A percentile compares a stretch with the other conserved stretches of the same genome.
phyloP scores from a whole-genome alignment of 352 stramenopile genomes.

The Blastocystis sp. region DNA sequence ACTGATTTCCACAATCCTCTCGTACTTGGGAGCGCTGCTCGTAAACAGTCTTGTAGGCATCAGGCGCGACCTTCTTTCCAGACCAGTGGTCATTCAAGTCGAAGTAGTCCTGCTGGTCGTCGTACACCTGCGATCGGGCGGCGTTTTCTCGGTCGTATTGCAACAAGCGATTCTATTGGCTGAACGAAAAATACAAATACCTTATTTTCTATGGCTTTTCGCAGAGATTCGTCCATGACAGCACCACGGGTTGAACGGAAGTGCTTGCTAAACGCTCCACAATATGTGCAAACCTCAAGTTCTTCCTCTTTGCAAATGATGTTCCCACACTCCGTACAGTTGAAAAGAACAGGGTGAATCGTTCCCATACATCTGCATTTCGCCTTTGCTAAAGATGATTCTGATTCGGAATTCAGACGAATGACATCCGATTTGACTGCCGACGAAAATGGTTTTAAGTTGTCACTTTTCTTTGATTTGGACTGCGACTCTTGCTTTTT shows the following conservation, averaged over 20 bases:
- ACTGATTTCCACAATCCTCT: background rate
- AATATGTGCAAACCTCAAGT: conserved; percentile 39
- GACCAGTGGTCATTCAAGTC: conserved; percentile 19
- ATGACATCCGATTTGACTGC: conserved; percentile 17
- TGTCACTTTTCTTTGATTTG: conserved; percentile 1
- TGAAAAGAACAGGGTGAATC: conserved; percentile 32
- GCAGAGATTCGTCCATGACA: background rate
- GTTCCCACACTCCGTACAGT: conserved; percentile 28
- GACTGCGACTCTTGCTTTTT: background rate
- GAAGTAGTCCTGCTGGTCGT: conserved; percentile 51
- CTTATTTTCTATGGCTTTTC: conserved; percentile 39
- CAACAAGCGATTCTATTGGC: conserved; percentile 1
- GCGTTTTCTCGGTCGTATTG: conserved; percentile 35
- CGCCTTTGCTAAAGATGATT: background rate
- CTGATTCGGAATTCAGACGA: background rate
- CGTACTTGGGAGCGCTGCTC: background rate
- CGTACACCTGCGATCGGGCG: conserved; percentile 33
- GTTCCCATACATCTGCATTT: conserved; percentile 33
- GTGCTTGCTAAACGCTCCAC: conserved; percentile 9
- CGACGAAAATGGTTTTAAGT: background rate
- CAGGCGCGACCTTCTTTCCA: background rate
- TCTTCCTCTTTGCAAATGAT: conserved; percentile 45
- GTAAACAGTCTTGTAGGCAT: conserved; percentile 37
- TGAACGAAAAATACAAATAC: background rate
- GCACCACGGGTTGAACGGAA: background rate